Base-by-base conservation (phyloP, 2,329 filamentous ascomycete species). In the Stemphylium beticola region DNA sequence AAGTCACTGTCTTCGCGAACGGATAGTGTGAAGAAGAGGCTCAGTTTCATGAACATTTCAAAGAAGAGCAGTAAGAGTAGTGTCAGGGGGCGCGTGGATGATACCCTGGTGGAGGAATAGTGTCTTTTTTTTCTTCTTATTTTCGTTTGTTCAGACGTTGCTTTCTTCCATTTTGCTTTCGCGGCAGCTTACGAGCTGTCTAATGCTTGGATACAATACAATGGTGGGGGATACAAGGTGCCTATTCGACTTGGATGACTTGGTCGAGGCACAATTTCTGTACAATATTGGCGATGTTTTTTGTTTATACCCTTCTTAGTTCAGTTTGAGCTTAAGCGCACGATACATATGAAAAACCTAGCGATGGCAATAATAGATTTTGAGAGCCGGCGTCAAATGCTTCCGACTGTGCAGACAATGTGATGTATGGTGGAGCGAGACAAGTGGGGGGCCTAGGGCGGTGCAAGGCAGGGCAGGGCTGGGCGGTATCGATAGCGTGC, bases 21-120 rank as follows among this genome's bases (percentile, higher is more conserved):
- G 29, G 67, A 66, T 47, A 85, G 87, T 53, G 84, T 96, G 62
- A 86, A 88, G 76, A 93, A 92, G 78, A 79, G 92, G 68, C 81
- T 96, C 62, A 95, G 90, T 72, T 80, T 92, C 66, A 80, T 96
- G 68, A 90, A 89, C 72, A 81, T 92, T 45, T 87, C 89, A 26
- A 88, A 87, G 73, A 91, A 90, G 77, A 79, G 79, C 40, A 86
- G 83, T 69, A 87, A 85, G 72, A 78, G 68, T 54, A 82, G 78
- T 70, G 80, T 74, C 4, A 64, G 58, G 53, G 66, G 66, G 40
- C 59, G 55, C 14, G 50, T 62, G 33, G 65, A 67, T 47, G 68
- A 71, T 59, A 68, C 65, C 52, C 65, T 75, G 41, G 60, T 65
- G 41, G 73, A 75, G 54, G 73, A 75, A 61, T 75, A 59, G 57